Evolutionary conservation across 148 eudicot genomes (phyloP).

Genomic region (Hydrangea macrophylla): DNA sequence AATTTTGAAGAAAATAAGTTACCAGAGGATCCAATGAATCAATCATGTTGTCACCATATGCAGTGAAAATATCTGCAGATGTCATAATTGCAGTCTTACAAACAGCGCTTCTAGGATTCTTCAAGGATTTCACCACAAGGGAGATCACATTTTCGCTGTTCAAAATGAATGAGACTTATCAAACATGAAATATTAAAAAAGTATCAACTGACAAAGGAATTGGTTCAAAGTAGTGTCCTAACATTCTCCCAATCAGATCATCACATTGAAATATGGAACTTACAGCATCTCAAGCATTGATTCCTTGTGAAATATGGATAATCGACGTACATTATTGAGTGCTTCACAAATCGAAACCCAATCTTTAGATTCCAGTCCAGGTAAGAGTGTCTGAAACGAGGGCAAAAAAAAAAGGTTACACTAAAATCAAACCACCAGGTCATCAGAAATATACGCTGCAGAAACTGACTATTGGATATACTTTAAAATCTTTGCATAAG

Average conservation of each 20-base stretch:
- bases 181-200: not conserved
- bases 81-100: constrained; percentile 76
- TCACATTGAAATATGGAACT: constrained; percentile 21
- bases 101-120: constrained; percentile 78
- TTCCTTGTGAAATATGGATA: constrained; percentile 56
- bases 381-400: constrained; percentile 34
- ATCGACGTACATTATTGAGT: constrained; percentile 55
- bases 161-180: constrained; percentile 1
- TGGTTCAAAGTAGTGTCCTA: not conserved
- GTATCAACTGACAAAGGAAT: not conserved
- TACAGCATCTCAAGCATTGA: constrained; percentile 40
- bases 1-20: constrained; percentile 1
- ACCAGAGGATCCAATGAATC: constrained; percentile 63
- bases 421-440: not conserved
- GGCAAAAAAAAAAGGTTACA: not conserved
- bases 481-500: not conserved
- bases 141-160: constrained; percentile 48
- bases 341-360: constrained; percentile 61
- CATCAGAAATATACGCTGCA: not conserved
- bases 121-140: constrained; percentile 57
- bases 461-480: too few relatives aligned
- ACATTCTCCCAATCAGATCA: not conserved
- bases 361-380: constrained; percentile 58
- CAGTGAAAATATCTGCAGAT: constrained; percentile 56
- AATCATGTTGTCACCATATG: constrained; percentile 48